Base-by-base conservation (phyloP, 371 early-diverging fungal species). In the Dinochytrium kinnereticum region DNA sequence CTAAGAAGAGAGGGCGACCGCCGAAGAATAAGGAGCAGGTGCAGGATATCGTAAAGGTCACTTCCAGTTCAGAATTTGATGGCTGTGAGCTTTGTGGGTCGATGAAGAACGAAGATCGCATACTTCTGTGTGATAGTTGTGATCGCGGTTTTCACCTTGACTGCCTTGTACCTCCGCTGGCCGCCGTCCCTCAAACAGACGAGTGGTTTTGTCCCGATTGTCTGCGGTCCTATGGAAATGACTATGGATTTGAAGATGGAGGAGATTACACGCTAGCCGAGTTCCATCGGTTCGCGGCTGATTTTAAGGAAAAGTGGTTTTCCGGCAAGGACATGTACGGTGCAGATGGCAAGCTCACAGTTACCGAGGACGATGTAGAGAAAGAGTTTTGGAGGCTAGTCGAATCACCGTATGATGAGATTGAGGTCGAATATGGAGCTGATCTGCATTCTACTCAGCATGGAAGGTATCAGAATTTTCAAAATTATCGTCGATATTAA, bases 351-450 rank as follows among this genome's bases (percentile, higher is more conserved):
- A 73, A 24, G 80, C 51, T 68, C 7, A 40, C 81, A 10, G 90
- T 94, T 0, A 82, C 91, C 0, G 97, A 96, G 76, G 89, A 91
- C 64, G 91, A 90, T 28, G 90, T 93, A 31, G 98, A 98, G 81
- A 79, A 85, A n/a, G 97, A 96, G 81, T 98, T 97, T 78, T 98
- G 98, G 98, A 81, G 94, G 38, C 86, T 96, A 34, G 93, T 95
- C 0, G 92, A 94, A 53, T 90, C 91, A 37, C 90, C 95, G 0
- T 91, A 92, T 68, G 94, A 96, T 73, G 90, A 91, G 33, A 93
- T 94, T 5, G 92, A 95, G 75, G 97, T 98, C 0, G 96, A 96
- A 81, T 97, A 98, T 75, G 98, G 97, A 7, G 97, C 98, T 1
- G 98, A 97, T 79, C 81, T 97, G 64, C 96, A 95, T 76, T 91